Evolutionary conservation across 768 basidiomycete genomes (phyloP), one percentile per base, ranked within the genome.

Genomic region (Rubroboletus pulcherrimus): DNA sequence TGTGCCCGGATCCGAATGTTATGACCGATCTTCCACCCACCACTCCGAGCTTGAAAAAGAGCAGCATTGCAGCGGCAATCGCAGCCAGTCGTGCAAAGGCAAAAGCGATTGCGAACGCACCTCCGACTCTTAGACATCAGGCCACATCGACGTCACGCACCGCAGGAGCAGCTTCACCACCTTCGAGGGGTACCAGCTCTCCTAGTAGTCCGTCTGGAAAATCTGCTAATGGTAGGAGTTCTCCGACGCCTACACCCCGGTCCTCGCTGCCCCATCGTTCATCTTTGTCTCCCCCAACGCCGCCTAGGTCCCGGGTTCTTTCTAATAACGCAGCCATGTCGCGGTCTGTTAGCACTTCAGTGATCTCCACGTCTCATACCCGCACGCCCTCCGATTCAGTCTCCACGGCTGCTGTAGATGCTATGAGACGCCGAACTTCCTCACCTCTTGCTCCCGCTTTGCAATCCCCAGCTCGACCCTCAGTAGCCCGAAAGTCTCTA

Each of bases 21-120:
- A 61, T 77, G 19, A 73, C 73, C 12, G 59, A 66, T 26, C 66
- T 77, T 26, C 73, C 79, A 31, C 77, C 80, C 3, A 81, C 81
- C 8, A 82, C 87, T 15, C 82, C 81, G 49, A 73, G 69, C 51
- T 70, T 71, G 51, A 93, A 93, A 74, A 93, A 93, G 71, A 83
- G 82, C 43, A 91, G 90, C 55, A 77, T 94, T 53, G 87, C 90
- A 39, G 90, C 93, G 9, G 84, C 91, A 24, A 90, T 95, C 63
- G 93, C 93, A 39, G 92, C 93, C 21, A 94, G 89, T 67, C 81
- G 93, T 24, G 91, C 88, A 15, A 95, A 91, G 67, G 90, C 91
- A 15, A 92, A 86, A 64, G 86, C 83, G 21, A 91, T 91, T 57
- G 89, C 91, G 3, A 85, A 79, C 33, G 88, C 90, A 9, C 91